Evolutionary conservation across 306 rosid species (phyloP).

Genomic region (Pterocarpus santalinus): DNA sequence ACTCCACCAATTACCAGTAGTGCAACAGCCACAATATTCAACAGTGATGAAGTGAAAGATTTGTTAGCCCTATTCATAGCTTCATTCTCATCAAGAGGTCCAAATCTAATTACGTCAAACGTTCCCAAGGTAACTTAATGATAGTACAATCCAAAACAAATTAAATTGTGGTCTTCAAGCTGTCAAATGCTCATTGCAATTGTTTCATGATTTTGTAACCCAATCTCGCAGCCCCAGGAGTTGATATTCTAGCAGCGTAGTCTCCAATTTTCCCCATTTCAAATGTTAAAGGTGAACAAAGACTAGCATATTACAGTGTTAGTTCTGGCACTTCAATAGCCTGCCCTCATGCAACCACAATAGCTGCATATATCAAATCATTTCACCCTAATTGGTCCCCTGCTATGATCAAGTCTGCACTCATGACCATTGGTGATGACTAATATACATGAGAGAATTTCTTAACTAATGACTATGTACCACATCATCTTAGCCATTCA

Average conservation of each 20-base stretch:
- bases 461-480: no score
- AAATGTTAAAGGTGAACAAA: neutral
- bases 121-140: conserved; percentile 55
- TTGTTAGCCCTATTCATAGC: conserved; percentile 47
- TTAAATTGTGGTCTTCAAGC: neutral
- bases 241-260: conserved; percentile 58
- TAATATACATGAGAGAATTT: no score
- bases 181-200: neutral
- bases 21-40: conserved; percentile 57
- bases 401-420: conserved; percentile 56
- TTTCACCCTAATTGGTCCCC: conserved; percentile 64
- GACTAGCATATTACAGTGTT: conserved; percentile 9
- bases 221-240: conserved; percentile 59
- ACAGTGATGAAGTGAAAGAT: conserved; percentile 41
- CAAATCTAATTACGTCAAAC: conserved; percentile 50
- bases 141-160: neutral
- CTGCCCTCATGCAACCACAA: conserved; percentile 58
- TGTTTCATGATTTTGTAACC: conserved; percentile 46
- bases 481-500: no score
- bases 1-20: conserved; percentile 16
- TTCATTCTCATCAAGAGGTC: conserved; percentile 68
- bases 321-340: conserved; percentile 65
- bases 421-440: conserved; percentile 58
- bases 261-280: conserved; percentile 36
- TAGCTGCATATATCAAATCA: conserved; percentile 65